Percentiles rank a stretch among this genome's conserved stretches.
These are phyloP conservation scores for Vigna trinervia DNA, from an alignment of 306 rosid genomes.

Conservation along the genomic window DNA sequence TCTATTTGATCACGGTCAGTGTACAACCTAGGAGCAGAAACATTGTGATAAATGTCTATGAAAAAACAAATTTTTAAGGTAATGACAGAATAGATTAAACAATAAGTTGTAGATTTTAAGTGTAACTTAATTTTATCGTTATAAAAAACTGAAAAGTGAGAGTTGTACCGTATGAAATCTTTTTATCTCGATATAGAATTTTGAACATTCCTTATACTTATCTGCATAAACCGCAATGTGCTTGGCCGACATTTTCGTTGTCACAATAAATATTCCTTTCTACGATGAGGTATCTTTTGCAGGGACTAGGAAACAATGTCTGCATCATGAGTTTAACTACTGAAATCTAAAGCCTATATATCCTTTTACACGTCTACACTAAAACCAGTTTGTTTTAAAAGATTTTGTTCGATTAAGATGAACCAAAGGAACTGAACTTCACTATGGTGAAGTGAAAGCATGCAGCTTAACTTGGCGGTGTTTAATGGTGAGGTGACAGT, in stretches of 20 bases:
- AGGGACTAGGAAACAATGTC: conserved; percentile 5
- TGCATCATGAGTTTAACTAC: neutral
- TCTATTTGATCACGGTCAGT: neutral
- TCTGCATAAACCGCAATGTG: neutral
- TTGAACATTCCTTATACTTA: neutral
- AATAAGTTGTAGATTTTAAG: no score
- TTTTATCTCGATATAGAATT: no score
- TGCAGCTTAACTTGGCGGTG: neutral
- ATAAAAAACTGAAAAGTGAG: no score
- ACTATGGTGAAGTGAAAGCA: neutral
- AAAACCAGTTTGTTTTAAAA: neutral
- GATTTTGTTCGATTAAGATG: neutral
- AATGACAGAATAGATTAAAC: no score
- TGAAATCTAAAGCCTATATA: neutral
- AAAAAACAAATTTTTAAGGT: neutral
- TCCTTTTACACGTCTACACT: neutral
- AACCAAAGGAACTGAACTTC: neutral
- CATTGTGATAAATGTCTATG: conserved; percentile 29
- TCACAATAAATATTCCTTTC: conserved; percentile 34
- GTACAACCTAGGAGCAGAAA: conserved; percentile 11
- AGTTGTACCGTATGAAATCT: no score
- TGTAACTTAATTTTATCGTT: no score
- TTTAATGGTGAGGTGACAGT: conserved; percentile 16
- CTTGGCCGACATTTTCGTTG: neutral
- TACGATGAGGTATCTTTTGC: neutral